These are phyloP conservation scores for Leucaena leucocephala DNA, from an alignment of 306 rosid species.

Conservation along the genomic window DNA sequence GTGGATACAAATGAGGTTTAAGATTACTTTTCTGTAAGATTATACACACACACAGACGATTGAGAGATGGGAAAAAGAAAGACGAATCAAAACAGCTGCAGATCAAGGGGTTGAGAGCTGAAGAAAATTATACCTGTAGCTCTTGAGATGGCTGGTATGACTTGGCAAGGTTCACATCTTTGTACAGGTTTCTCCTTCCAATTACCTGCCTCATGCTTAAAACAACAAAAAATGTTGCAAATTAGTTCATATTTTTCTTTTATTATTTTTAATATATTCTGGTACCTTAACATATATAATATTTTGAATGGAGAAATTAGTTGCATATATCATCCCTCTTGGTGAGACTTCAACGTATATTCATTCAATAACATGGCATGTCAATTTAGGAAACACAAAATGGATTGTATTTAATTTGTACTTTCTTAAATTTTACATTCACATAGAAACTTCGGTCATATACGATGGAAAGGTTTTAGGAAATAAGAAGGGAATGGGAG, in stretches of 20 bases:
- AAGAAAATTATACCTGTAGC: background rate
- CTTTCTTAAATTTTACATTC: too few relatives aligned
- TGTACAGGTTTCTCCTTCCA: background rate
- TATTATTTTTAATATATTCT: background rate
- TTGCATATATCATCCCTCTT: background rate
- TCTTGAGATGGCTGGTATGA: background rate
- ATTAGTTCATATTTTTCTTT: background rate
- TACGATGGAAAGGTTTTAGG: background rate
- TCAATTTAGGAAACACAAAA: too few relatives aligned
- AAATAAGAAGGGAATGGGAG: too few relatives aligned
- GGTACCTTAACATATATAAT: background rate
- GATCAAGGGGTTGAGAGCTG: background rate
- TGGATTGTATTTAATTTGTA: too few relatives aligned
- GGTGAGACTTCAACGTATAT: background rate
- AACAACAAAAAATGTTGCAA: background rate
- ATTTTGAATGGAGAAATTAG: background rate
- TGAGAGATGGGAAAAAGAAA: background rate
- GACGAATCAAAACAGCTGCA: background rate
- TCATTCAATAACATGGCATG: background rate
- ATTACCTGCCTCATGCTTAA: background rate
- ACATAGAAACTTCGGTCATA: background rate
- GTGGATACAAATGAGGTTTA: too few relatives aligned
- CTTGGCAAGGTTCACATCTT: background rate
- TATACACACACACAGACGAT: too few relatives aligned
- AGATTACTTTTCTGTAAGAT: too few relatives aligned